Conservation (phyloP, 1,139 yeast genomes). For the Scheffersomyces quercinus region DNA sequence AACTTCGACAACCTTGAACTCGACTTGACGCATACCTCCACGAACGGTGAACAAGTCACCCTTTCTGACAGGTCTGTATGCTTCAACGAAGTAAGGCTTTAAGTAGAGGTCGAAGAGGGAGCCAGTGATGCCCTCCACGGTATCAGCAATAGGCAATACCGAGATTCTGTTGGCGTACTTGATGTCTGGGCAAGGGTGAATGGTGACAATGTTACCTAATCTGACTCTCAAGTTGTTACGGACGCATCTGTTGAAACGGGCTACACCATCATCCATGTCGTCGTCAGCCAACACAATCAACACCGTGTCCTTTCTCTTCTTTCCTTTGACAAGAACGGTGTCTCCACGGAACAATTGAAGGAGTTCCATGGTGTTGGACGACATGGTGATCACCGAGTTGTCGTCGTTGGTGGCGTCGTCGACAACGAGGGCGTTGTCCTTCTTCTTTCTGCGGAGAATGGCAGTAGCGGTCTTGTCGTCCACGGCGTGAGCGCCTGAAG, state of each 20-base stretch:
- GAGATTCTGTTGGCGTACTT: slow-evolving; percentile 92
- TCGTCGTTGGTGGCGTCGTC: slow-evolving; percentile 98
- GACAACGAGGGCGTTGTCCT: slow-evolving; percentile 88
- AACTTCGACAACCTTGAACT: slow-evolving; percentile 95
- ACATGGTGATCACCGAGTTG: slow-evolving; percentile 93
- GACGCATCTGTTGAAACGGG: slow-evolving; percentile 91
- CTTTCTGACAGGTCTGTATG: slow-evolving; percentile 97
- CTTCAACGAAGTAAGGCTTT: slow-evolving; percentile 98
- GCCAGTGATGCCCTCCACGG: slow-evolving; percentile 97
- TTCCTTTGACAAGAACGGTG: slow-evolving; percentile 95
- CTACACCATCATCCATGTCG: slow-evolving; percentile 94
- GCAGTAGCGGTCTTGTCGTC: slow-evolving; percentile 97
- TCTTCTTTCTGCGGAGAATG: slow-evolving; percentile 94
- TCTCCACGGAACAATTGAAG: slow-evolving; percentile 97
- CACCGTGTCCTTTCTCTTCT: slow-evolving; percentile 98
- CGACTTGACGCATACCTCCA: slow-evolving; percentile 99
- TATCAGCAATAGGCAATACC: slow-evolving; percentile 96
- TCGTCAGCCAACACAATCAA: slow-evolving; percentile 95
- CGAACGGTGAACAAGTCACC: slow-evolving; percentile 96
- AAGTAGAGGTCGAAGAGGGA: slow-evolving; percentile 95
- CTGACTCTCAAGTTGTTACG: slow-evolving; percentile 94
- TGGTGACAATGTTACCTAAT: slow-evolving; percentile 85
- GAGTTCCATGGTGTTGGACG: slow-evolving; percentile 92
- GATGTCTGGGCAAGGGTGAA: slow-evolving; percentile 97
- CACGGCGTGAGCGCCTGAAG: slow-evolving; percentile 41